These are phyloP conservation scores for Colletotrichum theobromicola DNA, from an alignment of 2,329 filamentous ascomycete species.

Conservation along the genomic window DNA sequence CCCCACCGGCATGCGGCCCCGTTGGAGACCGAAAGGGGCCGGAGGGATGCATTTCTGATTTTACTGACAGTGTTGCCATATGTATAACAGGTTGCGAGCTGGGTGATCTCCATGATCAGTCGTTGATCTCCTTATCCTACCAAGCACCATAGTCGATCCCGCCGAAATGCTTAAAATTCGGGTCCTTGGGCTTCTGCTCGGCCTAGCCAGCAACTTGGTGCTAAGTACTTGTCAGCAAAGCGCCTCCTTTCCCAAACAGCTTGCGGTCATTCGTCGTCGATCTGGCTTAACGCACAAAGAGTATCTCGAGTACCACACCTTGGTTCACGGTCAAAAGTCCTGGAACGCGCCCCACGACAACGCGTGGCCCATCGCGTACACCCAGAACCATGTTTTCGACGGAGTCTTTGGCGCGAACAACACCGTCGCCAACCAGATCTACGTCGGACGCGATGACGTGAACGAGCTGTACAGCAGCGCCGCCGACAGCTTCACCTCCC, in stretches of 20 bases:
- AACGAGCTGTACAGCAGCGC: background rate
- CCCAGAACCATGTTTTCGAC: constrained; percentile 10
- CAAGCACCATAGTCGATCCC: background rate
- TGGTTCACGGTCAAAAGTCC: background rate
- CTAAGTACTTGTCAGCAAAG: background rate
- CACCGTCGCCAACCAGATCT: background rate
- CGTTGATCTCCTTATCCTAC: background rate
- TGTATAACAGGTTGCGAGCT: background rate
- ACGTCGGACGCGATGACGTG: background rate
- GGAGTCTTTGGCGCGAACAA: constrained; percentile 1
- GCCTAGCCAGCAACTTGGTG: background rate
- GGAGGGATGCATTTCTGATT: background rate
- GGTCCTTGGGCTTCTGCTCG: background rate
- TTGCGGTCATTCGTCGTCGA: background rate
- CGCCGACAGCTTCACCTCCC: background rate
- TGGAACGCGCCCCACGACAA: background rate
- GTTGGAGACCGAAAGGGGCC: background rate
- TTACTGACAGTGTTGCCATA: background rate
- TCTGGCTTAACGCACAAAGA: background rate
- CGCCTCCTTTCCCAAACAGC: background rate
- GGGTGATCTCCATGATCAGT: background rate
- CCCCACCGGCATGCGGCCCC: background rate
- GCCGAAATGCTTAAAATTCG: background rate
- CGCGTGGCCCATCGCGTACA: background rate
- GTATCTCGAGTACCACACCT: background rate